Evolutionary conservation across 2,329 filamentous ascomycete species (phyloP), one percentile per base, ranked within the genome.

Genomic region (Pseudocercospora pini-densiflorae): DNA sequence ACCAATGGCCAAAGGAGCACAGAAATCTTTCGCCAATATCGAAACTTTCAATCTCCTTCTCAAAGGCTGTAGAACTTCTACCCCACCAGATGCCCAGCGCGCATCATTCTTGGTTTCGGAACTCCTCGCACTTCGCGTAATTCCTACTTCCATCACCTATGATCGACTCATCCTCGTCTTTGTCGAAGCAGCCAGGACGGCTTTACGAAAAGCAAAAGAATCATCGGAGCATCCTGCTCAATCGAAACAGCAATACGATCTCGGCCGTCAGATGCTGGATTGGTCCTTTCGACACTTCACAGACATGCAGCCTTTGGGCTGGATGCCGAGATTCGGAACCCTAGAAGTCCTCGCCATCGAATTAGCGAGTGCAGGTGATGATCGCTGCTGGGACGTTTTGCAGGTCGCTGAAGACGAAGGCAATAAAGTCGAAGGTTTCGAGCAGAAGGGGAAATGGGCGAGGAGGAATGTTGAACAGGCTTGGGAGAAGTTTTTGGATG

Each of bases 71-170:
- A 43, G 74, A 66, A 43, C 67, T 5, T 64, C 65, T 31, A 64
- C 71, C 33, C 71, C 69, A 29, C 71, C 67, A 6, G 81, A 84
- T 64, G 85, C 86, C 64, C 81, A 85, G 43, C 78, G 85, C 5
- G 87, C 87, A 53, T 87, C 88, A 77, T 89, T 88, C 72, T 77
- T 90, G 1, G 84, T 87, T 9, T 81, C 84, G 16, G 89, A 91
- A 72, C 89, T 91, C 84, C 80, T 84, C 5, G 81, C 84, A 9
- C 78, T 88, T 8, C 79, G 80, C 7, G 77, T 90, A 29, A 72
- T 80, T 16, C 87, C 89, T 0, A 82, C 88, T 66, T 74, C 78
- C n/a, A 70, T 84, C 19, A 90, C 88, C 0, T 90, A 90, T 70
- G 88, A 90, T 70, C 81, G 85, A 4, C 78, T 91, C 10, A 84